Evolutionary conservation across 495 filamentous ascomycete genomes (phyloP).

Genomic region (Cryomyces minteri): DNA sequence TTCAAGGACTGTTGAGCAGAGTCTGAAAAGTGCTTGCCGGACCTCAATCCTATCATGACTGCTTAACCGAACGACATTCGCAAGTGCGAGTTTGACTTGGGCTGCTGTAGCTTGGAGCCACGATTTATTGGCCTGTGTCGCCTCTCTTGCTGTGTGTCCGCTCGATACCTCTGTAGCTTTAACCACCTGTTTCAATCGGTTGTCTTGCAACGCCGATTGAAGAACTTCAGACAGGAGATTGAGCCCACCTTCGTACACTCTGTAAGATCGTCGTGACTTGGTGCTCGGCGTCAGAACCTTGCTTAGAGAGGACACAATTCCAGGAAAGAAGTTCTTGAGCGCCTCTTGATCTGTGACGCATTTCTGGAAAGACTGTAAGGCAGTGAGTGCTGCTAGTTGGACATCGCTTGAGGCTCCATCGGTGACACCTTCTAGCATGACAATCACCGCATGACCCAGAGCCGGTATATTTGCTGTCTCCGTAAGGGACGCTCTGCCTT

Average conservation of each 20-base stretch:
- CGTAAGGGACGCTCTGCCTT: slow-evolving; percentile 24
- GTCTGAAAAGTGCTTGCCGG: slow-evolving; percentile 39
- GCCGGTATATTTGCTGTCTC: slow-evolving; percentile 49
- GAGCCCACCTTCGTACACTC: slow-evolving; percentile 42
- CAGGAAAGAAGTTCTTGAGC: slow-evolving; percentile 69
- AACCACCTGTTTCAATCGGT: slow-evolving; percentile 24
- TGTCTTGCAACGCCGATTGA: slow-evolving; percentile 45
- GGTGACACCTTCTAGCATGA: slow-evolving; percentile 52
- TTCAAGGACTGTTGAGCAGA: slow-evolving; percentile 60
- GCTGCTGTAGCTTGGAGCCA: slow-evolving; percentile 70
- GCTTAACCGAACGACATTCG: slow-evolving; percentile 60
- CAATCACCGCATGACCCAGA: slow-evolving; percentile 68
- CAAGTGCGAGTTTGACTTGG: slow-evolving; percentile 73
- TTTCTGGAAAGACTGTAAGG: slow-evolving; percentile 41
- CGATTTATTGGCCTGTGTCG: slow-evolving; percentile 27
- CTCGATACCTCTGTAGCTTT: slow-evolving; percentile 2
- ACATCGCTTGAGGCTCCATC: slow-evolving; percentile 40
- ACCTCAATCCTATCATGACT: slow-evolving; percentile 56
- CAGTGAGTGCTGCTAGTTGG: slow-evolving; percentile 44
- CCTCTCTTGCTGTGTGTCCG: slow-evolving; percentile 2
- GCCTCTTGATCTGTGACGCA: slow-evolving; percentile 50
- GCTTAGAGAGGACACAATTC: slow-evolving; percentile 66
- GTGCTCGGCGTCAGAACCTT: slow-evolving; percentile 53
- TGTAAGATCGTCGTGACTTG: slow-evolving; percentile 42
- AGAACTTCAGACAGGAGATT: slow-evolving; percentile 40